These are phyloP conservation scores for Beauveria asiatica DNA, from an alignment of 2,329 filamentous ascomycete species.

Conservation along the genomic window DNA sequence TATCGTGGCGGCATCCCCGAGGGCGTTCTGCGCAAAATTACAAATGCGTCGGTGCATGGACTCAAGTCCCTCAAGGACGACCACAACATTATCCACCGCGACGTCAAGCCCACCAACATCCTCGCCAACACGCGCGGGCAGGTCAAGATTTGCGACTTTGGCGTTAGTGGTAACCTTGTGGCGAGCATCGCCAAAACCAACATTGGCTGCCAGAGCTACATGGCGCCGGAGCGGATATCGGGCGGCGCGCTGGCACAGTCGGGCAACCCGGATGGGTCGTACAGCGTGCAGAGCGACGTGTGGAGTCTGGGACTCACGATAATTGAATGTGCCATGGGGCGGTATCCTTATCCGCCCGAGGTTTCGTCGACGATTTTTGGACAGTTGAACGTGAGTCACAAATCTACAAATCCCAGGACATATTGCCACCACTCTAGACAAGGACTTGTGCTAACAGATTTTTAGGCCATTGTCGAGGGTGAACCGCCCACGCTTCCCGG, in stretches of 20 bases:
- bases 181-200: conserved; percentile 98
- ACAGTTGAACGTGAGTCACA: conserved; percentile 75
- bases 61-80: conserved; percentile 92
- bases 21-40: conserved; percentile 79
- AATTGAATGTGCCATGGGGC: conserved; percentile 90
- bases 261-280: conserved; percentile 68
- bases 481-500: conserved; percentile 83
- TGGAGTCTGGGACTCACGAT: conserved; percentile 93
- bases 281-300: conserved; percentile 95
- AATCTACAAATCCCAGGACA: too few species aligned
- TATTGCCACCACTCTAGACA: neutral
- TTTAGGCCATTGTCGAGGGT: conserved; percentile 90
- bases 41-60: conserved; percentile 80
- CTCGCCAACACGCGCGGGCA: conserved; percentile 83
- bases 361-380: conserved; percentile 98
- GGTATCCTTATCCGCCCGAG: conserved; percentile 94
- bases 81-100: conserved; percentile 97
- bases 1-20: conserved; percentile 89
- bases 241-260: conserved; percentile 70
- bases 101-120: conserved; percentile 99
- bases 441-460: conserved; percentile 8
- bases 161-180: conserved; percentile 91
- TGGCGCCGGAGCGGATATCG: conserved; percentile 94
- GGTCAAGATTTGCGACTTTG: conserved; percentile 98
- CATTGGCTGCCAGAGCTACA: conserved; percentile 98